Percentiles rank a stretch among this genome's conserved stretches.
phyloP scores from a whole-genome alignment of 2,329 filamentous ascomycete species.

The Claviceps spartinae region DNA sequence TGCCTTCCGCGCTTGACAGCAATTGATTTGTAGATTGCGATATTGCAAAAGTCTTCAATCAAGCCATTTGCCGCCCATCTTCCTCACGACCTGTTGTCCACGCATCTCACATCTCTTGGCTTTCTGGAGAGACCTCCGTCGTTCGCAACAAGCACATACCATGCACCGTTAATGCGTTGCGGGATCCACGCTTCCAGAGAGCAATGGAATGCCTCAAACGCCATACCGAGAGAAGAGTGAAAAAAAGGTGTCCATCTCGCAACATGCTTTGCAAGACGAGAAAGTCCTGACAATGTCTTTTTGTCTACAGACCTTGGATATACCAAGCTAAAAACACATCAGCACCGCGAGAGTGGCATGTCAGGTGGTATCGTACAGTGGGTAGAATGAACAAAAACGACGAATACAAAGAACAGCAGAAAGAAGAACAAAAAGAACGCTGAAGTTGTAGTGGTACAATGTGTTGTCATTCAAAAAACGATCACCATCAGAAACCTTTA shows the following conservation, averaged over 20 bases:
- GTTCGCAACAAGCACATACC: too few relatives aligned
- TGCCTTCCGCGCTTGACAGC: too few relatives aligned
- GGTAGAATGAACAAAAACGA: background rate
- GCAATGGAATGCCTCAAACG: background rate
- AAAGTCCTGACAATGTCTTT: background rate
- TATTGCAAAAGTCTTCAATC: too few relatives aligned
- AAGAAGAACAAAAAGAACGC: background rate
- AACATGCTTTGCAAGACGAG: background rate
- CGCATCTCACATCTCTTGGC: too few relatives aligned
- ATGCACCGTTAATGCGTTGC: too few relatives aligned
- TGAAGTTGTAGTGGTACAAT: background rate
- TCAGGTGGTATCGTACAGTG: background rate
- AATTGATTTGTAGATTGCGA: too few relatives aligned
- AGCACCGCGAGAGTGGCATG: background rate
- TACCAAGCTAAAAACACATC: background rate
- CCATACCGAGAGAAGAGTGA: background rate
- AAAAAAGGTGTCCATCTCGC: background rate
- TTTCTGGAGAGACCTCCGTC: too few relatives aligned
- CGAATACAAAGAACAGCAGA: background rate
- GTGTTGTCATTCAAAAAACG: background rate
- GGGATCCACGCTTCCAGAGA: too few relatives aligned
- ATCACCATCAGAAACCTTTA: constrained; percentile 36
- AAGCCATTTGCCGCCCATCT: too few relatives aligned
- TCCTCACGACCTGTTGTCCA: too few relatives aligned
- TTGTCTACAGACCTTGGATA: background rate